Percentiles rank a stretch among this genome's conserved stretches.
Conservation (phyloP, 129 eudicot genomes). For the Scalesia atractyloides region DNA sequence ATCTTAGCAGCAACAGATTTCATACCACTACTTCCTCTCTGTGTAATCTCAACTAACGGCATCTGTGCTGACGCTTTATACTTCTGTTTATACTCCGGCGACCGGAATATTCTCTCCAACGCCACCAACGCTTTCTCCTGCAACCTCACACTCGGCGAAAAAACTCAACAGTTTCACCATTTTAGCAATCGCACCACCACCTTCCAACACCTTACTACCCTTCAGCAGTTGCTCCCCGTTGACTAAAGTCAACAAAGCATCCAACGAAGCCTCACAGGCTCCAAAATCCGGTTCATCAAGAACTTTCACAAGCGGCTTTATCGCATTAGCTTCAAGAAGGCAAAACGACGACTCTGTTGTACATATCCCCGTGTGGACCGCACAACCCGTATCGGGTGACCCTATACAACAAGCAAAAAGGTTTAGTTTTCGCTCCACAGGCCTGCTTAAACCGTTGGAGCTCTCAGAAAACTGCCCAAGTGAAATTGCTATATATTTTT, state of each 20-base stretch:
- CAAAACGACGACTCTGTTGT: slow-evolving; percentile 45
- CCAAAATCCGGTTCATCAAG: slow-evolving; percentile 38
- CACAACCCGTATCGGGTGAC: slow-evolving; percentile 24
- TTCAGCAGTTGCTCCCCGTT: slow-evolving; percentile 36
- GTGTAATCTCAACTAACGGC: slow-evolving; percentile 57
- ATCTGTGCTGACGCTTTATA: slow-evolving; percentile 43
- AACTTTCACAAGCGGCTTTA: slow-evolving; percentile 36
- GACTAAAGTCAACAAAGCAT: slow-evolving; percentile 46
- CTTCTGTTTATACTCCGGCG: slow-evolving; percentile 41
- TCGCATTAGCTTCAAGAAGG: slow-evolving; percentile 48
- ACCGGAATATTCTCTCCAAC: slow-evolving; percentile 46
- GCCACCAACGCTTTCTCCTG: slow-evolving; percentile 48
- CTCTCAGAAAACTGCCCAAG: slow-evolving; percentile 49
- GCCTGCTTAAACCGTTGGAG: slow-evolving; percentile 35
- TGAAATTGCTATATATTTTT: slow-evolving; percentile 39
- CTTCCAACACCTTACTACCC: slow-evolving; percentile 55
- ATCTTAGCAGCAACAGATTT: slow-evolving; percentile 62
- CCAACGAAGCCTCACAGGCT: slow-evolving; percentile 48
- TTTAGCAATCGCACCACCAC: slow-evolving; percentile 30
- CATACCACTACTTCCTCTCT: slow-evolving; percentile 47
- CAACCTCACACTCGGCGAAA: slow-evolving; percentile 32
- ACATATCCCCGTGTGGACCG: slow-evolving; percentile 43
- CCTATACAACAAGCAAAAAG: slow-evolving; percentile 37
- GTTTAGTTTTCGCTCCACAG: slow-evolving; percentile 9
- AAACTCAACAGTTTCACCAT: slow-evolving; percentile 53